Evolutionary conservation across 1,139 yeast genomes (phyloP), one percentile per base, ranked within the genome.

Genomic region (Yamadazyma siamensis): DNA sequence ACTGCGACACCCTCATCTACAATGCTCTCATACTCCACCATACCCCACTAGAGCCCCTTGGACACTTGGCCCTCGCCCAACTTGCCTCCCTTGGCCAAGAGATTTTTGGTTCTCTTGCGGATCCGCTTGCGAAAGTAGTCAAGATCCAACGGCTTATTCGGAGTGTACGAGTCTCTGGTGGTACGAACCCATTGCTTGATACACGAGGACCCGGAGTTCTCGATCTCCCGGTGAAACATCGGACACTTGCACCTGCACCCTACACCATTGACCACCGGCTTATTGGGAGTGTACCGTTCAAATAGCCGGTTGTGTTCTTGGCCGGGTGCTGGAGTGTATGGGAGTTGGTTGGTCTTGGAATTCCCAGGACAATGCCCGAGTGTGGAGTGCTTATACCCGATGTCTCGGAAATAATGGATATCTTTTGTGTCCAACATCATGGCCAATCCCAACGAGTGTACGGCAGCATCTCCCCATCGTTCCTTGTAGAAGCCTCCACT

Each of bases 391-490:
- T 76, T 65, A 54, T 88, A 88, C 0, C 96, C 96, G 43, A 88
- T 81, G 49, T 88, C 96, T 42, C 96, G 62, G 59, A 88, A 88
- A 55, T 88, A 88, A 57, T 88, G 96, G 9, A 88, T 64, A 35
- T 87, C 86, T 4, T 74, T 62, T 3, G 79, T 52, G 33, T 80
- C 70, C 27, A 87, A 59, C 48, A 82, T 65, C 71, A 88, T 67
- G 0, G 87, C 94, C 5, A 83, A 72, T 0, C 91, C 96, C 14
- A 88, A 60, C 2, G 95, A 81, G 54, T 87, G 96, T 3, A 88
- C 77, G 0, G 96, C 95, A 0, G 96, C 96, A 64, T 88, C 96
- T 1, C 96, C 96, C 96, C 96, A 88, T 49, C 96, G 61, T 52
- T 88, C 96, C 32, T 71, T 71, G 68, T 78, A 86, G 50, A 88